Percentiles rank a stretch among this genome's conserved stretches.
Conservation (phyloP, 768 basidiomycete species). For the Termitomyces sp. region DNA sequence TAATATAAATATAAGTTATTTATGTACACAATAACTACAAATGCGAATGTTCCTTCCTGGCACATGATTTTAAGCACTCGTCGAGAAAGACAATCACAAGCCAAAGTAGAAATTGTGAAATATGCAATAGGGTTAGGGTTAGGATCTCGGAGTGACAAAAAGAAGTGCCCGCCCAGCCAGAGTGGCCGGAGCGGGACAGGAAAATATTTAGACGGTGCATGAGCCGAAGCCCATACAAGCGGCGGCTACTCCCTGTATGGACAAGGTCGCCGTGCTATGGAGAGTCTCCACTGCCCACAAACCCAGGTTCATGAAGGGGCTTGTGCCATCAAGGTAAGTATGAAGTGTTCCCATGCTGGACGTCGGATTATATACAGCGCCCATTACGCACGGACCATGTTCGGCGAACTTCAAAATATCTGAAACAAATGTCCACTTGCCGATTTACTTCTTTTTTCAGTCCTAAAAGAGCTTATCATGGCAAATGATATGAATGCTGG, state of each 20-base stretch:
- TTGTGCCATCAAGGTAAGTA: conserved; percentile 65
- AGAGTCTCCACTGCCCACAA: conserved; percentile 50
- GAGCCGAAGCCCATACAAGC: conserved; percentile 57
- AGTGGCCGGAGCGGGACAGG: conserved; percentile 50
- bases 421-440: not conserved
- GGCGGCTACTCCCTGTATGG: conserved; percentile 47
- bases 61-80: too few relatives aligned
- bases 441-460: not conserved
- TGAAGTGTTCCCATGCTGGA: conserved; percentile 20
- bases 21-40: not conserved
- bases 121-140: conserved; percentile 39
- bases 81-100: too few relatives aligned
- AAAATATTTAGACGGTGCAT: conserved; percentile 64
- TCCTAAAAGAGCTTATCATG: not conserved
- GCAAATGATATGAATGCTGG: not conserved
- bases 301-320: conserved; percentile 48
- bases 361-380: conserved; percentile 23
- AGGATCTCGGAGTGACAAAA: conserved; percentile 22
- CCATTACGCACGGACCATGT: conserved; percentile 32
- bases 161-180: conserved; percentile 35
- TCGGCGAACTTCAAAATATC: not conserved
- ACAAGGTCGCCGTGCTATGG: conserved; percentile 73
- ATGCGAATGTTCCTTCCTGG: not conserved
- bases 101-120: not conserved
- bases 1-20: not conserved